Conservation (phyloP, 225 moss, liverwort and hornwort species). For the Neckera pumila region DNA sequence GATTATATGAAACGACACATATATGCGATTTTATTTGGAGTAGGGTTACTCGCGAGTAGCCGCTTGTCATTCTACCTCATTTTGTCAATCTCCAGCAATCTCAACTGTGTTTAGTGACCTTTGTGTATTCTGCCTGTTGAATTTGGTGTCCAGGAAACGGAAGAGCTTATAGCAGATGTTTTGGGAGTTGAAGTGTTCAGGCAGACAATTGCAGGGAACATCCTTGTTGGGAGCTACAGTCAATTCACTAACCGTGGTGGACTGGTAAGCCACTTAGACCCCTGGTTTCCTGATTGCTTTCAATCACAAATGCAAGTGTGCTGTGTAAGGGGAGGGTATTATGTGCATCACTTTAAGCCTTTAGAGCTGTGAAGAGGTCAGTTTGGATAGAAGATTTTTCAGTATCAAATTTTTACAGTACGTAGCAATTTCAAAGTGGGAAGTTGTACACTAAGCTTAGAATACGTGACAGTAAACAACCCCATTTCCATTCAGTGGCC, state of each 20-base stretch:
- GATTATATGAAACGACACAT: background rate
- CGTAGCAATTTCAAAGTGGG: background rate
- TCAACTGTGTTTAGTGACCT: background rate
- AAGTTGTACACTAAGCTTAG: background rate
- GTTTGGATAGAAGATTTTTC: background rate
- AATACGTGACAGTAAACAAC: background rate
- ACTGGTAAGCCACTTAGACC: slow-evolving; percentile 22
- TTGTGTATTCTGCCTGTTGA: background rate
- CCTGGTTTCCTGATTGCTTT: background rate
- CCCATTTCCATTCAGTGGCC: background rate
- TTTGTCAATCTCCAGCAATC: background rate
- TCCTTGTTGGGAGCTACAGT: slow-evolving; percentile 82
- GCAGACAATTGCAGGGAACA: slow-evolving; percentile 83
- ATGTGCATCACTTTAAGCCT: background rate
- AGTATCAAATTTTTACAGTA: background rate
- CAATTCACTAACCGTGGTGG: slow-evolving; percentile 72
- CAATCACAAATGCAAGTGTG: background rate
- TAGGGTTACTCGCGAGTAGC: background rate
- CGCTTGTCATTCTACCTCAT: background rate
- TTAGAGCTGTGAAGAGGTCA: background rate
- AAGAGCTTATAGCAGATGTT: slow-evolving; percentile 71
- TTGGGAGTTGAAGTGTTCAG: slow-evolving; percentile 84
- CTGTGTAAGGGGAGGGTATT: background rate
- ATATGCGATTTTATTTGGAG: background rate
- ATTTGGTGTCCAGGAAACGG: slow-evolving; percentile 54